Base-by-base conservation (phyloP, 1,284 basidiomycete species). In the Butyriboletus appendiculatus region DNA sequence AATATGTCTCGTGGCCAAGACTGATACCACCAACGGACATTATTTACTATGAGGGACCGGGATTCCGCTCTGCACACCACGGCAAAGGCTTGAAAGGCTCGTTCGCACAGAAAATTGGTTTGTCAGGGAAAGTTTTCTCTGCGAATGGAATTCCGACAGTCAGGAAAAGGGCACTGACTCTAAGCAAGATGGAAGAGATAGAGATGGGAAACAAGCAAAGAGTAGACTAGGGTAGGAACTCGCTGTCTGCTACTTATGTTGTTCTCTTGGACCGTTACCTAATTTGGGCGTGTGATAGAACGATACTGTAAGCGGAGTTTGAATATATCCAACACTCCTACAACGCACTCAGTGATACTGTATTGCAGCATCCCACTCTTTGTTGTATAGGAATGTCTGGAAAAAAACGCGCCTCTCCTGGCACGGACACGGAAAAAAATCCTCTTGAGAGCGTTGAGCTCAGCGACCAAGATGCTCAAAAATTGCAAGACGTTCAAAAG, bases 1-100 rank as follows among this genome's bases (percentile, higher is more conserved):
- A 89, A 60, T 98, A 96, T 69, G 95, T 99, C 57, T 85, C 92
- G 22, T 96, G 94, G 90, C 97, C 96, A n/a, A 85, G 90, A 22
- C 81, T 99, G 52, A 84, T 90, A 60, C 89, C 94, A 4, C 86
- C 90, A 12, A 86, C 87, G 52, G 92, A 95, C 57, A 80, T 90
- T 52, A 88, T 98, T 50, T 86, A 87, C 68, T 98, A 96, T 74
- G 80, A 80, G 48, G 94, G 94, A 40, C 92, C 92, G 50, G 95
- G 94, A 33, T 95, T 81, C 78, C 86, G 88, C 57, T 89, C 87
- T 22, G 85, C 76, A 16, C 79, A 84, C 55, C 82, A 88, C 61
- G 96, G 96, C 42, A 88, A 88, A 64, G 94, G 92, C 30, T 72
- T 84, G 63, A 75, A 74, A 59, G 58, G 61, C n/a, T 61, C 75